Evolutionary conservation across 371 early-diverging fungal genomes (phyloP).

Genomic region (Saksenaea vasiformis): DNA sequence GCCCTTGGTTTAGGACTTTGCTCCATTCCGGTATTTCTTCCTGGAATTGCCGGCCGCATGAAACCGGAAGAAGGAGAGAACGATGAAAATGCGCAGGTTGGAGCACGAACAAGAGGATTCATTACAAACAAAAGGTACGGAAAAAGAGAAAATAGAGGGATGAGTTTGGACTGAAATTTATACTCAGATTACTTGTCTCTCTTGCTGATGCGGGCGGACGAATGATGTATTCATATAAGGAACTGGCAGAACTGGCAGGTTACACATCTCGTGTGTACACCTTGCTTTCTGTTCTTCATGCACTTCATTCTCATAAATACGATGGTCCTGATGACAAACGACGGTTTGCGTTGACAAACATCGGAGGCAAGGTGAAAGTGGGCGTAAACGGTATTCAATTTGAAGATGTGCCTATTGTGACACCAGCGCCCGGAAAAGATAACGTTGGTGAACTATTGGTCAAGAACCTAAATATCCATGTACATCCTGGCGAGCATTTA

Average conservation of each 20-base stretch:
- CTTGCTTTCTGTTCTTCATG: slow-evolving; percentile 70
- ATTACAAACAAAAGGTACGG: slow-evolving; percentile 85
- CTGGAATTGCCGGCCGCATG: slow-evolving; percentile 46
- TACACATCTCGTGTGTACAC: slow-evolving; percentile 84
- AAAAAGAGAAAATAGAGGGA: neutral
- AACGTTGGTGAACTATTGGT: slow-evolving; percentile 70
- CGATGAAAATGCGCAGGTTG: slow-evolving; percentile 50
- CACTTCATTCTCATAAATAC: slow-evolving; percentile 53
- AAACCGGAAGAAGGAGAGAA: slow-evolving; percentile 13
- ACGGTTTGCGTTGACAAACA: slow-evolving; percentile 49
- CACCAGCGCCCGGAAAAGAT: slow-evolving; percentile 64
- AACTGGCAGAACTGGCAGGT: slow-evolving; percentile 84
- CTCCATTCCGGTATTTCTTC: slow-evolving; percentile 83
- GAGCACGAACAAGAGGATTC: slow-evolving; percentile 80
- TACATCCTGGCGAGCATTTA: slow-evolving; percentile 69
- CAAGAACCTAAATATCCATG: slow-evolving; percentile 56
- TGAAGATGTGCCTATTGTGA: slow-evolving; percentile 68
- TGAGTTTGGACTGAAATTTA: neutral
- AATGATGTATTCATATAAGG: slow-evolving; percentile 90
- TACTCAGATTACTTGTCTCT: slow-evolving; percentile 68
- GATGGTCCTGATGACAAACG: slow-evolving; percentile 31
- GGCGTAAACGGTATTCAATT: slow-evolving; percentile 53
- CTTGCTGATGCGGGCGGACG: slow-evolving; percentile 91
- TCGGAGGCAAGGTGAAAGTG: slow-evolving; percentile 50
- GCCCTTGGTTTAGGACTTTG: slow-evolving; percentile 73